Conservation (phyloP, 2,329 filamentous ascomycete genomes). For the Exserohilum turcica region DNA sequence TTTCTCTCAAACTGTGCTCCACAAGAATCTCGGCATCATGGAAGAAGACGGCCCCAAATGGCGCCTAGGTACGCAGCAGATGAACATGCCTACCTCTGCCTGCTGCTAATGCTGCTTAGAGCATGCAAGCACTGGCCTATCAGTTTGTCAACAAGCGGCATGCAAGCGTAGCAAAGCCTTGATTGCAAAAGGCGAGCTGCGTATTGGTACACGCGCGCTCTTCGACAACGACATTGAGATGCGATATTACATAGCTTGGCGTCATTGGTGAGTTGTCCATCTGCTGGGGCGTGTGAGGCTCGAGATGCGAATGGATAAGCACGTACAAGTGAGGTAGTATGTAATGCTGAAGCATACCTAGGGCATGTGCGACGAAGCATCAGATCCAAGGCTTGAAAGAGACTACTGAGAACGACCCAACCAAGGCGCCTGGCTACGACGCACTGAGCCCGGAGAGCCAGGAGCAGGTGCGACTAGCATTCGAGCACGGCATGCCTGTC, state of each 20-base stretch:
- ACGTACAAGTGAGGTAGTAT: too few relatives aligned
- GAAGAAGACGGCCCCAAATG: conserved; percentile 19
- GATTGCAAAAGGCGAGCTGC: conserved; percentile 76
- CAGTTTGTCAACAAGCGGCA: conserved; percentile 66
- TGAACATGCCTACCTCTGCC: not conserved
- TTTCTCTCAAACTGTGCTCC: too few relatives aligned
- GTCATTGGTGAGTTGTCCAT: conserved; percentile 75
- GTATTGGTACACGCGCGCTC: conserved; percentile 67
- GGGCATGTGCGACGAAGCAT: conserved; percentile 84
- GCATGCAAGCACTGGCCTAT: conserved; percentile 11
- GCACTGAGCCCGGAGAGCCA: conserved; percentile 71
- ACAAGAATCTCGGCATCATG: not conserved
- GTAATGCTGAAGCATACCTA: conserved; percentile 43
- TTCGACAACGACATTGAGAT: conserved; percentile 63
- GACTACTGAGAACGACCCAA: conserved; percentile 60
- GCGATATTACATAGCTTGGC: conserved; percentile 67
- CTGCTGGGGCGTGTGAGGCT: too few relatives aligned
- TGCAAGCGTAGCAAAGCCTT: conserved; percentile 68
- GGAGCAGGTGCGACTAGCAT: conserved; percentile 71
- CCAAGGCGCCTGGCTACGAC: conserved; percentile 76
- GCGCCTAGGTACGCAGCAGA: conserved; percentile 13
- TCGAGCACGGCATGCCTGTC: conserved; percentile 76
- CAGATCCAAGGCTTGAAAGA: conserved; percentile 69
- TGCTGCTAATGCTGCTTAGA: conserved; percentile 6
- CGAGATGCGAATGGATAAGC: too few relatives aligned